A percentile compares a stretch with the other conserved stretches of the same genome.
Evolutionary conservation across 2,329 filamentous ascomycete species (phyloP).

Genomic region (Penicillium sclerotiorum): DNA sequence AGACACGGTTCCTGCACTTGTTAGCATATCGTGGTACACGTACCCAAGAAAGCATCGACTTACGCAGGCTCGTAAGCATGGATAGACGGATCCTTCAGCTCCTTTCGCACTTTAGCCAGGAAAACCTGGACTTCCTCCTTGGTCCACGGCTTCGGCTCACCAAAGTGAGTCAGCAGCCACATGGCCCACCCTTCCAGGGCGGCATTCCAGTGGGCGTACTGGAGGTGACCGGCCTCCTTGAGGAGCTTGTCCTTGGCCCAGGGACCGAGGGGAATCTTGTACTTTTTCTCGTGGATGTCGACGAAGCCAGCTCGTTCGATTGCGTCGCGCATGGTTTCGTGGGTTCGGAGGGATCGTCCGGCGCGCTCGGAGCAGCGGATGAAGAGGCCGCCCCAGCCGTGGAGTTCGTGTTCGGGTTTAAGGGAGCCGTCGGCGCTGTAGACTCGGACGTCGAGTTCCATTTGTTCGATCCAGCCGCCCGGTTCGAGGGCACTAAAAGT

Average conservation of each 20-base stretch:
- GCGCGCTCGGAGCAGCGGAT: slow-evolving; percentile 25
- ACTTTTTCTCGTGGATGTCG: slow-evolving; percentile 31
- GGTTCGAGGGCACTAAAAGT: slow-evolving; percentile 5
- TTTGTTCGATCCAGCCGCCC: slow-evolving; percentile 20
- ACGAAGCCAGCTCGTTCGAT: slow-evolving; percentile 36
- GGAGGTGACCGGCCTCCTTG: slow-evolving; percentile 46
- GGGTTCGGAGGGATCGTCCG: slow-evolving; percentile 25
- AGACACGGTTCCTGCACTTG: slow-evolving; percentile 7
- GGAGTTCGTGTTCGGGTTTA: slow-evolving; percentile 5
- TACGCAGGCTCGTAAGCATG: slow-evolving; percentile 13
- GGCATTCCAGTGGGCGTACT: slow-evolving; percentile 28
- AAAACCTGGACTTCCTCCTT: slow-evolving; percentile 22
- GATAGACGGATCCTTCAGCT: slow-evolving; percentile 13
- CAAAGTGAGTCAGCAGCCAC: slow-evolving; percentile 30
- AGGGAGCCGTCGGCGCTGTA: slow-evolving; percentile 15
- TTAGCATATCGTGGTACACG: background rate
- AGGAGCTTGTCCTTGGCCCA: slow-evolving; percentile 33
- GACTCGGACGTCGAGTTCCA: slow-evolving; percentile 15
- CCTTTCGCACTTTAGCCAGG: slow-evolving; percentile 14
- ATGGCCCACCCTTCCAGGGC: slow-evolving; percentile 33
- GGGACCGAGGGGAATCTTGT: slow-evolving; percentile 31
- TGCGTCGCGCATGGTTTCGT: slow-evolving; percentile 26
- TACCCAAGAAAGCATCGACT: background rate
- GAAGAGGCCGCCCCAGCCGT: slow-evolving; percentile 19
- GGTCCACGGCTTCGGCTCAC: slow-evolving; percentile 23